phyloP scores from a whole-genome alignment of 225 moss, liverwort and hornwort species.

The Ulota crispa region DNA sequence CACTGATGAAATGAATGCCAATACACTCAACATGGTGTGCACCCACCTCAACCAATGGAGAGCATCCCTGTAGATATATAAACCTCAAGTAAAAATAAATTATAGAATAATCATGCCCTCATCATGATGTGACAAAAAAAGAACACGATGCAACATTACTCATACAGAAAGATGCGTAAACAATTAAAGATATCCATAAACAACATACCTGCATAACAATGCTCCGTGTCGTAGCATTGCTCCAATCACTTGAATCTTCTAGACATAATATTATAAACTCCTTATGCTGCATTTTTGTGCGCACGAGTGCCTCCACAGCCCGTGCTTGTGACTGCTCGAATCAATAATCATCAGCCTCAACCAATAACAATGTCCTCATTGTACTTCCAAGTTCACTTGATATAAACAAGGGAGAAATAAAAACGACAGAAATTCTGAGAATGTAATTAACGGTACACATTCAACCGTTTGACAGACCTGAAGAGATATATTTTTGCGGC shows the following conservation, averaged over 20 bases:
- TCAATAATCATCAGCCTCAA: slow-evolving; percentile 12
- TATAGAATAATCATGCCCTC: background rate
- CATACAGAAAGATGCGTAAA: background rate
- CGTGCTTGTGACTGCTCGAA: slow-evolving; percentile 74
- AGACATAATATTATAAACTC: slow-evolving; percentile 97
- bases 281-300: slow-evolving; percentile 87
- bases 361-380: background rate
- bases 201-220: slow-evolving; percentile 89
- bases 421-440: background rate
- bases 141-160: background rate
- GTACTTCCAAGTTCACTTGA: background rate
- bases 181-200: background rate
- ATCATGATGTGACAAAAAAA: background rate
- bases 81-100: background rate
- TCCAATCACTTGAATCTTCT: slow-evolving; percentile 99
- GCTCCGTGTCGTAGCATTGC: slow-evolving; percentile 93
- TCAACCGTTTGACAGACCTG: slow-evolving; percentile 51
- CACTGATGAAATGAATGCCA: background rate
- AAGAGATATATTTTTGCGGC: slow-evolving; percentile 80
- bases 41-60: background rate
- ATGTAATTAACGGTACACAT: background rate
- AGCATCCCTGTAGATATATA: background rate
- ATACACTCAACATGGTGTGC: background rate
- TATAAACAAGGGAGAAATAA: background rate
- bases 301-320: slow-evolving; percentile 90